These are phyloP conservation scores for Strigomonas culicis DNA, from an alignment of 208 protist genomes.

Conservation along the genomic window DNA sequence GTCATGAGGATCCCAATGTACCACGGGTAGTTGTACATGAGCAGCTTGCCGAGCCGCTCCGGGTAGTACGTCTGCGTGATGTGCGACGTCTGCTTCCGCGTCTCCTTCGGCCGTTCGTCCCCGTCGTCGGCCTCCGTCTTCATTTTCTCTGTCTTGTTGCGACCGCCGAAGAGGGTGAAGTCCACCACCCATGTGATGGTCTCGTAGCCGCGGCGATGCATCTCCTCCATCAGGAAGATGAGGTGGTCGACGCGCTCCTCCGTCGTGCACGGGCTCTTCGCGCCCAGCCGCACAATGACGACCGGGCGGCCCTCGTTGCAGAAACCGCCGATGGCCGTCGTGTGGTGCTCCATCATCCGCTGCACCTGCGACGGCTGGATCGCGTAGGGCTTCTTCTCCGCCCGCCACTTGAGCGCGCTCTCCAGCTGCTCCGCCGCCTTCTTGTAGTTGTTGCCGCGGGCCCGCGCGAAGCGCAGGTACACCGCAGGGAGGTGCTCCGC, in stretches of 20 bases:
- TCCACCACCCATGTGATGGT: constrained; percentile 51
- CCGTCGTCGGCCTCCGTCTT: constrained; percentile 37
- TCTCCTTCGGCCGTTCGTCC: constrained; percentile 40
- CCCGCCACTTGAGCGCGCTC: constrained; percentile 41
- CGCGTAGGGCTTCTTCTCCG: constrained; percentile 32
- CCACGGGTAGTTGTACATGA: constrained; percentile 42
- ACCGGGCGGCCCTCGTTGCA: constrained; percentile 37
- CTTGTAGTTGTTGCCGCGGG: constrained; percentile 25
- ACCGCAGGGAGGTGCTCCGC: constrained; percentile 7
- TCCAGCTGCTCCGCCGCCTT: constrained; percentile 36
- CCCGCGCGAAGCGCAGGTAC: constrained; percentile 52
- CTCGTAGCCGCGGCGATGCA: constrained; percentile 35
- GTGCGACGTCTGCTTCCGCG: constrained; percentile 30
- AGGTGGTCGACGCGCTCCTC: constrained; percentile 36
- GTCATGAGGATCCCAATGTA: constrained; percentile 27
- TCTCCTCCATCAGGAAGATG: constrained; percentile 45
- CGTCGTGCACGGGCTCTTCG: constrained; percentile 27
- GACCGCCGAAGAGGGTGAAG: constrained; percentile 47
- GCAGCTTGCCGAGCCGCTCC: constrained; percentile 32
- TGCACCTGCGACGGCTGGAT: constrained; percentile 30
- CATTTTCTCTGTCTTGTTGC: constrained; percentile 34
- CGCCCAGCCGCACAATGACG: constrained; percentile 34
- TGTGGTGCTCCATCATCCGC: constrained; percentile 23
- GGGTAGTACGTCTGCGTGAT: constrained; percentile 57
- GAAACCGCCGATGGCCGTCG: constrained; percentile 26